Evolutionary conservation across 768 basidiomycete species (phyloP).

Genomic region (Boletus rufocinnamomeus): DNA sequence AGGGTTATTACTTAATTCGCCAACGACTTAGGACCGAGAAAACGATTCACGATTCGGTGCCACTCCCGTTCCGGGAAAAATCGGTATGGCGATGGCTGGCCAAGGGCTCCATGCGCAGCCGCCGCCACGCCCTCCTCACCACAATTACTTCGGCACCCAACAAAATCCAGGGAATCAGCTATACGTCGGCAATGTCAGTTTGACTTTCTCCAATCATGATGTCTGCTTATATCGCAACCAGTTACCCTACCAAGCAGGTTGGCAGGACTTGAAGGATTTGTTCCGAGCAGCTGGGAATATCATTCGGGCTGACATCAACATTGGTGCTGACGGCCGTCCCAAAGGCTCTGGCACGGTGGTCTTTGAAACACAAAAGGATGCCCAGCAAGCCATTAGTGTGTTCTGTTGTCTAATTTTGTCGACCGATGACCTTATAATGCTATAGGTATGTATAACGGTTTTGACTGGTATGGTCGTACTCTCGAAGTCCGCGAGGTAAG

Average conservation of each 20-base stretch:
- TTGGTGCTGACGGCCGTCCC: conserved; percentile 88
- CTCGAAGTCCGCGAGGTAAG: conserved; percentile 94
- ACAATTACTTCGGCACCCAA: conserved; percentile 64
- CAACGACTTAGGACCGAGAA: conserved; percentile 79
- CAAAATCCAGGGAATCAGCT: conserved; percentile 83
- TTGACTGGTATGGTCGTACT: conserved; percentile 94
- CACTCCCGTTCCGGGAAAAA: conserved; percentile 93
- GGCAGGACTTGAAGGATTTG: conserved; percentile 98
- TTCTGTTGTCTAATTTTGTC: conserved; percentile 15
- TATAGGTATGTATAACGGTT: conserved; percentile 93
- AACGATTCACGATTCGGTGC: conserved; percentile 94
- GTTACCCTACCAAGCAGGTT: conserved; percentile 96
- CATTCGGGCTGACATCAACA: conserved; percentile 93
- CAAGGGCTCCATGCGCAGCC: conserved; percentile 78
- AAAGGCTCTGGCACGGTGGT: conserved; percentile 98
- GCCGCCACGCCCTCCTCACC: conserved; percentile 80
- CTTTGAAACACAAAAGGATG: conserved; percentile 89
- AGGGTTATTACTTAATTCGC: not conserved
- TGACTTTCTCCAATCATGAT: not conserved
- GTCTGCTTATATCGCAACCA: conserved; percentile 33
- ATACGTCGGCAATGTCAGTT: conserved; percentile 85
- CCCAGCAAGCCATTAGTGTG: conserved; percentile 88
- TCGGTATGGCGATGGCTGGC: conserved; percentile 96
- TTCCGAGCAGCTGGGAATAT: conserved; percentile 96
- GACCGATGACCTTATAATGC: not conserved